These are phyloP conservation scores for Phytophthora chlamydospora DNA, from an alignment of 352 stramenopile genomes.

Conservation along the genomic window DNA sequence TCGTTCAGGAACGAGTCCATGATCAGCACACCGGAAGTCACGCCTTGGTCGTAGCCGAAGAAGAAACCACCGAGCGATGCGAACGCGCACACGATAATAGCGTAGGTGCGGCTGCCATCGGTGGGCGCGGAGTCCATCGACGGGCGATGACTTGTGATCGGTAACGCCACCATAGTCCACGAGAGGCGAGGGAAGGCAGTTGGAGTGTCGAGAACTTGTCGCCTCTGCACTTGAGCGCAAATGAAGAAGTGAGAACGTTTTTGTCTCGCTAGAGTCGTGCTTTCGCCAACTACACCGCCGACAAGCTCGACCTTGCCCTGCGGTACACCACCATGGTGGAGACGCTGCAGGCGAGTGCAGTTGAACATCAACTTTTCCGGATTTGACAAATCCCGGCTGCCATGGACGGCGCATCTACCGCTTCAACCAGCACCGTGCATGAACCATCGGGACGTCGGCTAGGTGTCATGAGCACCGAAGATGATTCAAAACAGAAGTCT, in stretches of 20 bases:
- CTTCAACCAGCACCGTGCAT: constrained; percentile 20
- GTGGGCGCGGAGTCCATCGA: constrained; percentile 24
- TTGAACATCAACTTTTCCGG: constrained; percentile 22
- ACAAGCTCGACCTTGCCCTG: constrained; percentile 4
- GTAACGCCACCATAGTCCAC: constrained; percentile 16
- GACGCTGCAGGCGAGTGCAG: constrained; percentile 10
- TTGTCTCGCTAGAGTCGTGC: too few species aligned
- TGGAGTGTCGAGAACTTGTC: too few species aligned
- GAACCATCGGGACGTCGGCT: constrained; percentile 16
- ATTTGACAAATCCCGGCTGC: constrained; percentile 26
- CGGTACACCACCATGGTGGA: not conserved
- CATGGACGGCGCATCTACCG: constrained; percentile 10
- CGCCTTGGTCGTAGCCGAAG: constrained; percentile 43
- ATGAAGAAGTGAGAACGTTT: too few species aligned
- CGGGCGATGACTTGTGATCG: constrained; percentile 10
- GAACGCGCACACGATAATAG: constrained; percentile 41
- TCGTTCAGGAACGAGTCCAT: constrained; percentile 45
- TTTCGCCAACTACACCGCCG: not conserved
- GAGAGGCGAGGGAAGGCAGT: too few species aligned
- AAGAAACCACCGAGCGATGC: constrained; percentile 39
- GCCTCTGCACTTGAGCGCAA: too few species aligned
- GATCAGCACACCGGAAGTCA: constrained; percentile 37
- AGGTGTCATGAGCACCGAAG: not conserved
- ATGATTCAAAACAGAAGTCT: constrained; percentile 8
- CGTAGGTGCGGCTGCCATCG: constrained; percentile 31